phyloP scores from a whole-genome alignment of 352 stramenopile species.

The Phytophthora colocasiae region DNA sequence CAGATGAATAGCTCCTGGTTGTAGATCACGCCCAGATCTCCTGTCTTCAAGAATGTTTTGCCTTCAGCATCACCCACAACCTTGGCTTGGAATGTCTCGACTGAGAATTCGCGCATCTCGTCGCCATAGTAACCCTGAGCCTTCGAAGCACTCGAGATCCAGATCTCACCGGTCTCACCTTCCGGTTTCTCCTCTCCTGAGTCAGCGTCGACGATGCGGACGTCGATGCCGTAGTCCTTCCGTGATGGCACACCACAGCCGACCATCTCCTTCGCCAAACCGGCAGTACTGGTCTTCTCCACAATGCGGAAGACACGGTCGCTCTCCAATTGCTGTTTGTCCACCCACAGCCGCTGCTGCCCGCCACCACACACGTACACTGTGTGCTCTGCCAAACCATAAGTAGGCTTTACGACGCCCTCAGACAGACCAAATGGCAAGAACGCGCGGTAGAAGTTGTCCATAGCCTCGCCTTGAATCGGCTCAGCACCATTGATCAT shows the following conservation, averaged over 20 bases:
- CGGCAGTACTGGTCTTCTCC: conserved; percentile 20
- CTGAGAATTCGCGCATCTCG: conserved; percentile 79
- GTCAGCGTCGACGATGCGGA: conserved; percentile 95
- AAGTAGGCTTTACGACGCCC: conserved; percentile 96
- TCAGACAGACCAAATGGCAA: conserved; percentile 81
- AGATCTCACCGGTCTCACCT: conserved; percentile 88
- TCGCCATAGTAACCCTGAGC: conserved; percentile 94
- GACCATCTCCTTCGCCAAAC: conserved; percentile 83
- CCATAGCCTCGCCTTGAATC: conserved; percentile 90
- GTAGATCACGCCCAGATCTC: conserved; percentile 98
- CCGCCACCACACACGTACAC: conserved; percentile 98
- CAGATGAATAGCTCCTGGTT: conserved; percentile 97
- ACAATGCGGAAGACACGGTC: conserved; percentile 63
- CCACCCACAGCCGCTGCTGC: conserved; percentile 87
- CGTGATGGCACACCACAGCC: conserved; percentile 93
- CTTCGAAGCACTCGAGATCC: conserved; percentile 91
- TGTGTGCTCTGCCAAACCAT: conserved; percentile 99
- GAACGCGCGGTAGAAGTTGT: conserved; percentile 93
- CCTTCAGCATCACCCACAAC: conserved; percentile 49
- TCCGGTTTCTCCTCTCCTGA: conserved; percentile 47
- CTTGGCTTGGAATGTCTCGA: conserved; percentile 90
- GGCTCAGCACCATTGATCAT: conserved; percentile 99
- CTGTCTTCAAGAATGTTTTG: conserved; percentile 92
- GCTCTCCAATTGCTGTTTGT: conserved; percentile 91
- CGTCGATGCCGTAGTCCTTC: conserved; percentile 89